Evolutionary conservation across 352 stramenopile species (phyloP), one percentile per base, ranked within the genome.

Genomic region (Phytophthora nicotianae): DNA sequence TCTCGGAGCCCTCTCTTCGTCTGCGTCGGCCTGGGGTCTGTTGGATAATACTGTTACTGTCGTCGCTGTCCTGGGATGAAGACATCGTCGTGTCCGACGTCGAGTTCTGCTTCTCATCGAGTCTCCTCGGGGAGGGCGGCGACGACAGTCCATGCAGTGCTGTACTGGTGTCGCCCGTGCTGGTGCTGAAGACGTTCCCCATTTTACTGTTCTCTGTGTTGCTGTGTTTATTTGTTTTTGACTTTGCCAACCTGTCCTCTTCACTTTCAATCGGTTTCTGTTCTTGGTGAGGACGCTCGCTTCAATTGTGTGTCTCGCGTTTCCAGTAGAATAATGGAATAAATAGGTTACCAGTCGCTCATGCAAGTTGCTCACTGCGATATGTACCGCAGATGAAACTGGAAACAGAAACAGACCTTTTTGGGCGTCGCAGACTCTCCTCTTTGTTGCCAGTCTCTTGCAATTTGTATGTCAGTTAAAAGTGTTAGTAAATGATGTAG

Each of bases 51-150:
- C 64, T 57, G 17, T 65, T 53, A 26, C 62, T 60, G 13, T 82
- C 68, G 33, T 80, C 71, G 46, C 63, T 77, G 53, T 68, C 62
- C 51, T 57, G 51, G n/a, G 54, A 79, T 13, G 73, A 76, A 11
- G 75, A 76, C 9, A 78, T 56, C 3, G 79, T 86, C 49, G 75
- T 81, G 32, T 85, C 74, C 1, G 81, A 90, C n/a, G 87, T 61
- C 58, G 76, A 76, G 58, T 87, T 72, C 41, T 57, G 55, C 48
- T 84, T 86, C 33, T 69, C 52, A 41, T 51, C 48, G 26, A 7
- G 37, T 16, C 35, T 48, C 42, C 43, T 32, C 23, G 27, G 16
- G 11, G 40, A 20, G 29, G 50, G 21, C 16, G 24, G 21, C 29
- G 54, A 23, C n/a, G 24, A 35, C 10, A 48, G 16, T 32, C 23